Evolutionary conservation across 2,329 filamentous ascomycete species (phyloP), one percentile per base, ranked within the genome.

Genomic region (Bipolaris oryzae): DNA sequence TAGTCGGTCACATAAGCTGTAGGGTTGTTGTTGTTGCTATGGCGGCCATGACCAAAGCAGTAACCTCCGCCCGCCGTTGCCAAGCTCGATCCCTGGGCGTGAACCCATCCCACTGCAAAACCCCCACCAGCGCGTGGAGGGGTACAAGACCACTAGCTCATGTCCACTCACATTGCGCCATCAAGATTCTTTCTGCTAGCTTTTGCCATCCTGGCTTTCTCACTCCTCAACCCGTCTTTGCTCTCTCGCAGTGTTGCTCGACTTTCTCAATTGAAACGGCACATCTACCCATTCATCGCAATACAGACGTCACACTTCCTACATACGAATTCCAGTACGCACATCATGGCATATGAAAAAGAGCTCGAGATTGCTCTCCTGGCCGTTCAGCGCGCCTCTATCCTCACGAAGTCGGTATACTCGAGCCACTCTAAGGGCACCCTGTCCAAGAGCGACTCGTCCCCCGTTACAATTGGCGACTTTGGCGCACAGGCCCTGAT

Each of bases 401-500:
- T 92, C 63, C 84, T 92, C 55, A 92, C 90, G 49, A 89, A 91
- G 77, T 85, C 85, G 60, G 90, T 92, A 73, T 91, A 90, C 81
- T 83, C 92, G 79, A 90, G 94, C 69, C 95, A 94, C 78, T 89
- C 92, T 69, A 98, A 98, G 81, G 94, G 94, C 68, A 97, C 95
- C 43, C 84, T 96, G 49, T 90, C 89, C 76, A 99, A 99, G 81
- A 89, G 91, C 77, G 95, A 99, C 83, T 92, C 91, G 75, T 96
- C 93, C 9, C 95, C 95, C 64, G 95, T 99, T 70, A 99, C 95
- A 16, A 95, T 98, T 69, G 95, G 94, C 76, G 95, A 99, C 80
- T 98, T 96, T 77, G 95, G 95, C 72, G 96, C 95, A 35, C 95
- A 99, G 81, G 93, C 95, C 31, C 86, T 99, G 64, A 96, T 99